Evolutionary conservation across 441 rosid genomes (phyloP).

Genomic region (Euphorbia celastroides): DNA sequence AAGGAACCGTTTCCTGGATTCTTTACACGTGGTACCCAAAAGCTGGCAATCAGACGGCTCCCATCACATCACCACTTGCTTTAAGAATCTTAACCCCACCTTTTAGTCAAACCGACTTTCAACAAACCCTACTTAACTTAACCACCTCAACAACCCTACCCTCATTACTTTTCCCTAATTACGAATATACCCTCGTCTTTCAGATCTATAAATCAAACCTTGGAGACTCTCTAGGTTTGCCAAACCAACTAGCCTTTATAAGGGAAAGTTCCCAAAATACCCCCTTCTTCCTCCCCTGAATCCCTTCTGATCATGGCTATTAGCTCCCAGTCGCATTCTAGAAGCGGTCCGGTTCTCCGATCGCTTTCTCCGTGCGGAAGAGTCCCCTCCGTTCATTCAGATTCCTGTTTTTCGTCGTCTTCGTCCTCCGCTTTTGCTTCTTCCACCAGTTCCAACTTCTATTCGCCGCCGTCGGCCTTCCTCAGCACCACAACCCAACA

Average conservation of each 20-base stretch:
- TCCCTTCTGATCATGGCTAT: conserved; percentile 28
- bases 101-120: conserved; percentile 12
- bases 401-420: conserved; percentile 22
- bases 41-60: conserved; percentile 14
- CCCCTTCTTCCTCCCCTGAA: background rate
- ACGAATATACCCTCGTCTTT: conserved; percentile 25
- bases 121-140: conserved; percentile 40
- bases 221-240: conserved; percentile 71
- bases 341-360: conserved; percentile 45
- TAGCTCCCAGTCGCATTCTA: conserved; percentile 41
- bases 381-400: conserved; percentile 15
- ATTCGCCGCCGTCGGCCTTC: conserved; percentile 37
- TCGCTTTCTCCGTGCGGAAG: conserved; percentile 52
- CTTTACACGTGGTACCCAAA: conserved; percentile 29
- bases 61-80: conserved; percentile 14
- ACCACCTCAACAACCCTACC: conserved; percentile 10
- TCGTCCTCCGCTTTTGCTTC: conserved; percentile 54
- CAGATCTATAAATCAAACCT: conserved; percentile 46
- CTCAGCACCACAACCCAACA: conserved; percentile 20
- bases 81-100: conserved; percentile 11
- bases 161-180: conserved; percentile 7
- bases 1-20: conserved; percentile 20
- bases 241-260: conserved; percentile 39
- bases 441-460: conserved; percentile 63
- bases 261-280: background rate